phyloP scores from a whole-genome alignment of 768 basidiomycete genomes.

The Mrakia frigida region DNA sequence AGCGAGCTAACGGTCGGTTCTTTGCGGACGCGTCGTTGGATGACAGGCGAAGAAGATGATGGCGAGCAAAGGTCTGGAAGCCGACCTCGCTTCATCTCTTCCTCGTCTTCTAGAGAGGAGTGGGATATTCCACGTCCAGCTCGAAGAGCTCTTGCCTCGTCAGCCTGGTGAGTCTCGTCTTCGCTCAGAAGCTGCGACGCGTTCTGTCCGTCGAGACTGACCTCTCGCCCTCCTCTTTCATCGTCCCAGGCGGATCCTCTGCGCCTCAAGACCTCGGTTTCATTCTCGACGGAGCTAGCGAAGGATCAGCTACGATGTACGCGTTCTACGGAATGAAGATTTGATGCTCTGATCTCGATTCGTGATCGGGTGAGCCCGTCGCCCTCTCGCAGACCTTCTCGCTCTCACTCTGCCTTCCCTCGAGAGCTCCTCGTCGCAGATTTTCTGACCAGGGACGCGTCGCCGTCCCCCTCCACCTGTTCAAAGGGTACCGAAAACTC shows the following conservation, averaged over 20 bases:
- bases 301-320: background rate
- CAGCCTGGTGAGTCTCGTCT: background rate
- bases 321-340: background rate
- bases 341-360: background rate
- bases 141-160: background rate
- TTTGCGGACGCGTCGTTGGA: background rate
- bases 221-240: background rate
- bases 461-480: no score
- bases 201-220: background rate
- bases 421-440: no score
- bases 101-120: background rate
- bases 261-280: background rate
- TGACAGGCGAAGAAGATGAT: slow-evolving; percentile 1
- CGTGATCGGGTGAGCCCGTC: background rate
- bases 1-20: background rate
- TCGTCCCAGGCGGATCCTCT: background rate
- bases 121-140: background rate
- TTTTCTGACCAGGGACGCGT: no score
- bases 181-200: background rate
- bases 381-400: background rate
- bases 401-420: background rate
- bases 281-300: background rate
- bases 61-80: background rate
- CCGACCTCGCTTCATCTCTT: slow-evolving; percentile 1
- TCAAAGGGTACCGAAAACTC: no score